Evolutionary conservation across 2,329 filamentous ascomycete genomes (phyloP).

Genomic region (Thermothelomyces thermophilus): DNA sequence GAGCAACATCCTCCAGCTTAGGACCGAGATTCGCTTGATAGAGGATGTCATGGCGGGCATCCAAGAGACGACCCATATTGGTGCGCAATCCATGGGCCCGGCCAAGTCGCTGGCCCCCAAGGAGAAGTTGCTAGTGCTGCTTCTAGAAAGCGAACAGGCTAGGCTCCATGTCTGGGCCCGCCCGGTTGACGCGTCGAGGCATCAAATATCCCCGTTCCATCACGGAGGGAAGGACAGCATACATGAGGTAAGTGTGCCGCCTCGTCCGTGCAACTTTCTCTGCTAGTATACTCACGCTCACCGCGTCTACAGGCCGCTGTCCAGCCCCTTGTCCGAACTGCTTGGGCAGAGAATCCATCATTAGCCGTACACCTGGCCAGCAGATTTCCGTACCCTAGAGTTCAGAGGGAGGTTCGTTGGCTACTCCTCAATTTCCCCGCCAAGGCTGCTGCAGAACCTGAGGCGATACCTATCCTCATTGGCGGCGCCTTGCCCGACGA

Average conservation of each 20-base stretch:
- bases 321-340: constrained; percentile 63
- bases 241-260: constrained; percentile 33
- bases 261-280: not conserved
- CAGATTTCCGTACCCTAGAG: constrained; percentile 68
- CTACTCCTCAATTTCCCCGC: constrained; percentile 77
- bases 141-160: constrained; percentile 78
- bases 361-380: constrained; percentile 79
- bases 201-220: constrained; percentile 31
- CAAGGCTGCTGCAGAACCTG: constrained; percentile 72
- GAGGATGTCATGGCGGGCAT: constrained; percentile 66
- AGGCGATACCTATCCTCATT: constrained; percentile 76
- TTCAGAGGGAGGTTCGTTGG: constrained; percentile 71
- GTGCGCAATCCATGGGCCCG: constrained; percentile 43
- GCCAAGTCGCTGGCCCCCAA: constrained; percentile 66
- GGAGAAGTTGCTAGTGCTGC: constrained; percentile 71
- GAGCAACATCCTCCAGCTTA: constrained; percentile 86
- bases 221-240: constrained; percentile 35
- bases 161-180: constrained; percentile 85
- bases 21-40: constrained; percentile 81
- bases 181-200: constrained; percentile 55
- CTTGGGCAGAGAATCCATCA: constrained; percentile 79
- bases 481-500: constrained; percentile 70
- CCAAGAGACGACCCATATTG: constrained; percentile 56
- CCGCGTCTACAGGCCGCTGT: constrained; percentile 43
- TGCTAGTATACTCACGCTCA: not conserved